Evolutionary conservation across 352 stramenopile genomes (phyloP).

Genomic region (Peronospora tabacina): DNA sequence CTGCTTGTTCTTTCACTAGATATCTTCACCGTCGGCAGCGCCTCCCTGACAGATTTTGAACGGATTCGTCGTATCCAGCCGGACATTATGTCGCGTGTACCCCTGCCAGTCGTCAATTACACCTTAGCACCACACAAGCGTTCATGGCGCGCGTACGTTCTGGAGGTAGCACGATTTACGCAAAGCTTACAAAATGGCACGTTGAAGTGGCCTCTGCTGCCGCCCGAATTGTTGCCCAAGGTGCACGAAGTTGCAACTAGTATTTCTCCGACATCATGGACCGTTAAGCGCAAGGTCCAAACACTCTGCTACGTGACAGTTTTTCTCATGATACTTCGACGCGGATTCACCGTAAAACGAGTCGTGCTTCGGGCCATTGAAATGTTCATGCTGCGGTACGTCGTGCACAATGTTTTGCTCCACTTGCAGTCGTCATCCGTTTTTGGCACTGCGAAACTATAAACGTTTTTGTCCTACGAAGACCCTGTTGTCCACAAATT

Average conservation of each 20-base stretch:
- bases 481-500: not conserved
- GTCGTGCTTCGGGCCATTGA: conserved; percentile 48
- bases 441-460: conserved; percentile 28
- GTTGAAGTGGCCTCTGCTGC: conserved; percentile 47
- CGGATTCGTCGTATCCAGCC: conserved; percentile 43
- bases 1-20: conserved; percentile 27
- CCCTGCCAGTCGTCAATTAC: conserved; percentile 57
- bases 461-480: conserved; percentile 4
- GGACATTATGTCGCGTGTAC: conserved; percentile 37
- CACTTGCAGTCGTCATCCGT: conserved; percentile 35
- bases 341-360: conserved; percentile 37
- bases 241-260: conserved; percentile 31
- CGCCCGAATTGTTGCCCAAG: conserved; percentile 42
- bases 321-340: conserved; percentile 47
- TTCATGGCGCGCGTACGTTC: conserved; percentile 38
- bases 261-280: conserved; percentile 33
- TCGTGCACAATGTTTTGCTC: conserved; percentile 34
- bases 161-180: conserved; percentile 45
- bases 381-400: conserved; percentile 49
- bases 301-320: conserved; percentile 45
- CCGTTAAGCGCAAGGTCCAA: conserved; percentile 37
- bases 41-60: conserved; percentile 62
- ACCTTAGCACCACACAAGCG: conserved; percentile 44
- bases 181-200: conserved; percentile 44
- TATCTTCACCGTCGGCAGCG: conserved; percentile 63